Percentiles rank a stretch among this genome's conserved stretches.
Evolutionary conservation across 2,329 filamentous ascomycete species (phyloP).

Genomic region (Microdochium nivale): DNA sequence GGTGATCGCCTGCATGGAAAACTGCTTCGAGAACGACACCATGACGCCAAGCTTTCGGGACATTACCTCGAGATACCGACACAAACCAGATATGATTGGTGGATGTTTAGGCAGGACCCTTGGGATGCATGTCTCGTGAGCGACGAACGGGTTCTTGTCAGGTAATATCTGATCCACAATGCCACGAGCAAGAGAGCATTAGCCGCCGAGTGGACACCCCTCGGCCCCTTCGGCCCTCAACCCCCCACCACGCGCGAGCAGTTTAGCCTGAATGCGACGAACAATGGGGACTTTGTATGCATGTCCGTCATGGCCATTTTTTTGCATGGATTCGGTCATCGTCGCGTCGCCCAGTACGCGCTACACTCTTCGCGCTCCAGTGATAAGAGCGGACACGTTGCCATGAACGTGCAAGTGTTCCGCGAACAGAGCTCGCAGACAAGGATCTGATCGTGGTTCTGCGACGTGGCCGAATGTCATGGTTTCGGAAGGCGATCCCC

Average conservation of each 20-base stretch:
- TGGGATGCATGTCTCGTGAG: neutral
- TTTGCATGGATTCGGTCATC: neutral
- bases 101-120: neutral
- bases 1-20: neutral
- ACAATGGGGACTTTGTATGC: neutral
- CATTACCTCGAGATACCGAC: neutral
- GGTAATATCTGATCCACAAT: neutral
- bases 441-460: too few species aligned
- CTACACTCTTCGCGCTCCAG: neutral
- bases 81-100: neutral
- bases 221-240: too few species aligned
- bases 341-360: neutral
- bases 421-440: too few species aligned
- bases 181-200: neutral
- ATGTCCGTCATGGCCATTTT: neutral
- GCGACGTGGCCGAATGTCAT: too few species aligned
- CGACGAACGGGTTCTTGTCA: neutral
- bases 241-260: neutral
- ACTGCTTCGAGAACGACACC: neutral
- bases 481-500: too few species aligned
- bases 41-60: neutral
- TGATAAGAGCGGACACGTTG: too few species aligned
- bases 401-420: too few species aligned
- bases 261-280: neutral
- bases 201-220: neutral